These are phyloP conservation scores for Aphanomyces astaci DNA, from an alignment of 352 stramenopile species.

Conservation along the genomic window DNA sequence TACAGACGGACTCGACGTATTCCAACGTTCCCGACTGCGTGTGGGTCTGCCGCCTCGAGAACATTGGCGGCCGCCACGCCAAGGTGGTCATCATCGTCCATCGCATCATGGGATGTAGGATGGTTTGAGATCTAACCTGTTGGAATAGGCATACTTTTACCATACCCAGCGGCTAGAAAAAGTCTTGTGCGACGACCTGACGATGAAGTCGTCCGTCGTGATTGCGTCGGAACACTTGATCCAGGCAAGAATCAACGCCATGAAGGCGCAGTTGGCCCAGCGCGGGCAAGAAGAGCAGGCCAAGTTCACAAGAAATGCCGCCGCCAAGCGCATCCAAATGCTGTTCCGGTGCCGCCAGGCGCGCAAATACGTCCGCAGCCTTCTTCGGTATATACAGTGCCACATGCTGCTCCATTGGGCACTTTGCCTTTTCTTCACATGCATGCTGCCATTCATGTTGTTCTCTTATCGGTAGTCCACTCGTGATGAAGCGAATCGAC, in stretches of 20 bases:
- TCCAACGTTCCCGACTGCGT: conserved; percentile 34
- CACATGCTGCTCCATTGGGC: too few species aligned
- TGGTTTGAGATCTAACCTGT: not conserved
- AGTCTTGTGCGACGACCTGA: conserved; percentile 55
- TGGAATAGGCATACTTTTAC: conserved; percentile 31
- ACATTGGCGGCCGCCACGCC: conserved; percentile 41
- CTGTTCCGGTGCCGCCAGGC: conserved; percentile 53
- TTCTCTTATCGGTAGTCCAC: conserved; percentile 18
- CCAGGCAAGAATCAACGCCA: conserved; percentile 40
- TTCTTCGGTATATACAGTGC: conserved; percentile 33
- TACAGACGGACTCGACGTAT: conserved; percentile 34
- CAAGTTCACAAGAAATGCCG: conserved; percentile 31
- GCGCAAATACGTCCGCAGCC: conserved; percentile 31
- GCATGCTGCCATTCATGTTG: too few species aligned
- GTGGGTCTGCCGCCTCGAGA: conserved; percentile 54
- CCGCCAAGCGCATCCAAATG: conserved; percentile 52
- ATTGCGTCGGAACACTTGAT: conserved; percentile 59
- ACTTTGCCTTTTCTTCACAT: too few species aligned
- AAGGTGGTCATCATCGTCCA: conserved; percentile 33
- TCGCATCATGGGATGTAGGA: conserved; percentile 27
- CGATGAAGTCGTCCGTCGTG: conserved; percentile 51
- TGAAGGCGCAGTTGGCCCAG: conserved; percentile 26
- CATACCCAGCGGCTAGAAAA: conserved; percentile 58
- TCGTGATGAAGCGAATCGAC: conserved; percentile 55
- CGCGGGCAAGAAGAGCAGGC: conserved; percentile 29